Evolutionary conservation across 768 basidiomycete genomes (phyloP).

Genomic region (Mycena epipterygia): DNA sequence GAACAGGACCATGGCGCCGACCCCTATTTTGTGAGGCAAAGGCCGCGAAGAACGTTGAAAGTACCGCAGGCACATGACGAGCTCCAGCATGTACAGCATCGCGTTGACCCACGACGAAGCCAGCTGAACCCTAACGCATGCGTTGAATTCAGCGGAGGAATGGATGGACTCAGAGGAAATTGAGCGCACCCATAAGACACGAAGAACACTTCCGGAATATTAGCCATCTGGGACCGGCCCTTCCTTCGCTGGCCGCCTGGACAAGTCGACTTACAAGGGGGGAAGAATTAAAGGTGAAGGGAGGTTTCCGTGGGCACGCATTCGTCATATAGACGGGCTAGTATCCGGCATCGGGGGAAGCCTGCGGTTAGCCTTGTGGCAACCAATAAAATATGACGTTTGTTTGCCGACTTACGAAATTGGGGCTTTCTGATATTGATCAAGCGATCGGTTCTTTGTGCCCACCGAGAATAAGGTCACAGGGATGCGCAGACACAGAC

Average conservation of each 20-base stretch:
- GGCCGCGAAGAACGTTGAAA: constrained; percentile 33
- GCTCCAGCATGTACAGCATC: constrained; percentile 34
- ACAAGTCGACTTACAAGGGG: constrained; percentile 6
- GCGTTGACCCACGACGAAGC: constrained; percentile 35
- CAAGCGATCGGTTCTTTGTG: too few relatives aligned
- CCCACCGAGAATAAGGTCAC: too few relatives aligned
- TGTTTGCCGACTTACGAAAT: too few relatives aligned
- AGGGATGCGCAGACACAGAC: too few relatives aligned
- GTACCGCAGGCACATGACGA: constrained; percentile 31
- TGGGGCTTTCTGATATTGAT: too few relatives aligned
- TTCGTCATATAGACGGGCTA: not conserved
- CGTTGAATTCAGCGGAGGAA: not conserved
- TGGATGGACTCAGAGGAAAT: not conserved
- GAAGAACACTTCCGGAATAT: not conserved
- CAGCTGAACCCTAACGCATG: constrained; percentile 22
- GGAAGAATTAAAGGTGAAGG: not conserved
- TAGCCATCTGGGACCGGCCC: constrained; percentile 30
- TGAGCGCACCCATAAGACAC: constrained; percentile 21
- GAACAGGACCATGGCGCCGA: constrained; percentile 29
- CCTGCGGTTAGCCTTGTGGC: not conserved
- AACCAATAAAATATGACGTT: too few relatives aligned
- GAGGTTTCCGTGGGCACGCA: not conserved
- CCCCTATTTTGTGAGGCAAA: constrained; percentile 28
- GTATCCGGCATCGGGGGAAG: not conserved
- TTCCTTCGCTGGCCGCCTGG: constrained; percentile 4